Evolutionary conservation across 768 basidiomycete species (phyloP), one percentile per base, ranked within the genome.

Genomic region (Scleroderma citrinum): DNA sequence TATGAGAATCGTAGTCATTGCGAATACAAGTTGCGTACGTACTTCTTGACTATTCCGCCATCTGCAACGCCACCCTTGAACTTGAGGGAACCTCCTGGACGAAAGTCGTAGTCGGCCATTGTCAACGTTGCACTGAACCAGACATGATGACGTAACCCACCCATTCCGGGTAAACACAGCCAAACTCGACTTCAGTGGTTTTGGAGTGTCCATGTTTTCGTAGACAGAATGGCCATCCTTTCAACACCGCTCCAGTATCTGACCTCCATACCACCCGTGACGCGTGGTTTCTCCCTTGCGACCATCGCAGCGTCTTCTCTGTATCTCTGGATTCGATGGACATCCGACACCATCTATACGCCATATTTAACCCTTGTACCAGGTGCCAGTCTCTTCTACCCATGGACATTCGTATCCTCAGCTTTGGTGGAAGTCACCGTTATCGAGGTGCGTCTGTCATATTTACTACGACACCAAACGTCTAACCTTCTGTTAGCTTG

Each of bases 331-430:
- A 68, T 86, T 41, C 71, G 69, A 57, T 90, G 80, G 80, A 56
- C 76, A 60, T 65, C 74, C 64, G 57, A 59, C 59, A 51, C 67
- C 64, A 52, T 70, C 60, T 47, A 73, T 60, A 56, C 68, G 24
- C 81, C 85, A 26, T 94, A 87, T 69, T 73, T 95, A 59, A 82
- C 85, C 6, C 71, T 94, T 51, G 74, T 89, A 11, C 93, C 93
- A 5, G 93, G 92, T 13, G 76, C 78, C 36, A 85, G 84, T 58
- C 58, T 92, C 26, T 90, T 85, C 65, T 83, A 83, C 53, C 95
- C 95, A 40, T 99, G 96, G 96, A 92, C 92, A 3, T 77, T 98
- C 56, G 69, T 92, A n/a, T 93, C 87, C 5, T 86, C 90, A 3
- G 85, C 82, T 17, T 79, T 93, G 51, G 87, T 96, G 16, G 96